Percentiles rank a stretch among this genome's conserved stretches.
These are phyloP conservation scores for Laguncularia racemosa DNA, from an alignment of 345 rosid genomes.

Conservation along the genomic window DNA sequence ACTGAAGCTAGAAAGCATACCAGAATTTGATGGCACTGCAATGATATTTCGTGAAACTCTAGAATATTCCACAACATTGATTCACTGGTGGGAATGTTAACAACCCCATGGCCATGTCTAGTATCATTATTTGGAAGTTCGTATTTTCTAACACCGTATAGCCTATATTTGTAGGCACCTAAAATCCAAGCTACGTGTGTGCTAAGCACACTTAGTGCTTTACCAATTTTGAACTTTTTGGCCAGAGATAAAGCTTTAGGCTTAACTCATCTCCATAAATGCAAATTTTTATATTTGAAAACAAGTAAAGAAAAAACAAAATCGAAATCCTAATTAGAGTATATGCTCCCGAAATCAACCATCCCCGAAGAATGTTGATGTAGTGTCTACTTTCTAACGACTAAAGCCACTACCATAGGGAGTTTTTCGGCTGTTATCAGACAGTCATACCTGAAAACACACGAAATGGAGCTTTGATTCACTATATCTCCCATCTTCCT, in stretches of 20 bases:
- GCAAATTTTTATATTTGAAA: too few relatives aligned
- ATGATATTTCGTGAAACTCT: conserved; percentile 9
- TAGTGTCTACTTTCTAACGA: conserved; percentile 55
- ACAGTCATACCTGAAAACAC: conserved; percentile 10
- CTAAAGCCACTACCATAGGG: conserved; percentile 52
- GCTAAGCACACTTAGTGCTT: too few relatives aligned
- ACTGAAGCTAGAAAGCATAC: neutral
- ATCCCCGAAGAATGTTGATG: conserved; percentile 49
- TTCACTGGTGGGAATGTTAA: too few relatives aligned
- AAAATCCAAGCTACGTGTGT: too few relatives aligned
- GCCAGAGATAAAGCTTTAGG: too few relatives aligned
- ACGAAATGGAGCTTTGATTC: conserved; percentile 13
- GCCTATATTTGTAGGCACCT: too few relatives aligned
- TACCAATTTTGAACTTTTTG: too few relatives aligned
- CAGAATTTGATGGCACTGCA: neutral
- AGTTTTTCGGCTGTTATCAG: conserved; percentile 27
- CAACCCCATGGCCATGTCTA: neutral
- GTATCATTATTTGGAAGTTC: too few relatives aligned
- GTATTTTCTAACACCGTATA: too few relatives aligned
- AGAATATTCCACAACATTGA: conserved; percentile 69
- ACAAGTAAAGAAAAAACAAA: neutral
- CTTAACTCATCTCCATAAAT: too few relatives aligned
- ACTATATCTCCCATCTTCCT: conserved; percentile 30
- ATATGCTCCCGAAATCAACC: neutral
- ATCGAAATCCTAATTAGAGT: neutral